phyloP scores from a whole-genome alignment of 331 rosid genomes.

The Telfairia occidentalis region DNA sequence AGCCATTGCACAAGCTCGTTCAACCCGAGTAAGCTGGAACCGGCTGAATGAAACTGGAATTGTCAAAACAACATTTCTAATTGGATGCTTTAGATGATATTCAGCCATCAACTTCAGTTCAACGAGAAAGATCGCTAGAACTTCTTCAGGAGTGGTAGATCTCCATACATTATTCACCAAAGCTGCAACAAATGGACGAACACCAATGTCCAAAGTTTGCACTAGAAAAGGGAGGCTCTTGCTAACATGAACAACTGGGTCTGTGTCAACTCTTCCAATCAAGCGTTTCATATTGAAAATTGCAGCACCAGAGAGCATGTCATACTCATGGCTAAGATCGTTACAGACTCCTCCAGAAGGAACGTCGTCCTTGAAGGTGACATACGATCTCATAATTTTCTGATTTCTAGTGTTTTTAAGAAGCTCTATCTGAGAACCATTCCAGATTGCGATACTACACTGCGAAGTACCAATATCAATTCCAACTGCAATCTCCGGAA shows the following conservation, averaged over 20 bases:
- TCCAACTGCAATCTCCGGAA: constrained; percentile 69
- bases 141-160: constrained; percentile 79
- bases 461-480: constrained; percentile 84
- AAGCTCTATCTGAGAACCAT: constrained; percentile 64
- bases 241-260: constrained; percentile 62
- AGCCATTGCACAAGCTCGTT: constrained; percentile 86
- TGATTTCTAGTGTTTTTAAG: constrained; percentile 49
- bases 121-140: constrained; percentile 56
- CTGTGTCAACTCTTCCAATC: constrained; percentile 79
- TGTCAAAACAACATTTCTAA: constrained; percentile 65
- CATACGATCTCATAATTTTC: constrained; percentile 61
- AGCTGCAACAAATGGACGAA: constrained; percentile 69
- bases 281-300: constrained; percentile 85
- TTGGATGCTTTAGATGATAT: constrained; percentile 38
- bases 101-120: constrained; percentile 58
- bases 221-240: constrained; percentile 79
- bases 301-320: constrained; percentile 63
- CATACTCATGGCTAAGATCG: constrained; percentile 42
- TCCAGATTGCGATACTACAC: constrained; percentile 81
- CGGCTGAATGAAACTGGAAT: constrained; percentile 78
- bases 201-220: constrained; percentile 76
- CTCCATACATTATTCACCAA: constrained; percentile 72
- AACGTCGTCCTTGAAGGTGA: constrained; percentile 48
- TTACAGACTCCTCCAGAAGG: constrained; percentile 57
- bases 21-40: constrained; percentile 66